phyloP scores from a whole-genome alignment of 148 eudicot genomes.

The Vaccinium vitisidaea region DNA sequence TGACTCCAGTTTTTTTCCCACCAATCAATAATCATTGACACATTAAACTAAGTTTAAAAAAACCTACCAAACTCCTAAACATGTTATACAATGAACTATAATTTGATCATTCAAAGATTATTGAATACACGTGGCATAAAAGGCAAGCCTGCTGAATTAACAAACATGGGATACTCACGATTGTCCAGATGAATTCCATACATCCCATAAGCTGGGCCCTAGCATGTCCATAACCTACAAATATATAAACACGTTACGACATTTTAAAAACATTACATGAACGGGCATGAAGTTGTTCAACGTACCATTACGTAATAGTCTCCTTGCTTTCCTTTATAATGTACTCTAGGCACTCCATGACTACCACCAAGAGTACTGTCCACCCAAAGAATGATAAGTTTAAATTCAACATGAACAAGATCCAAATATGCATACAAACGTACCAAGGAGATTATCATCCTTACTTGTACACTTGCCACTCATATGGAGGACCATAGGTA shows the following conservation, averaged over 20 bases:
- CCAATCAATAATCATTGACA: too few relatives aligned
- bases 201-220: conserved; percentile 97
- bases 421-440: not conserved
- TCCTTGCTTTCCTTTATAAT: conserved; percentile 88
- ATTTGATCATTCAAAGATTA: not conserved
- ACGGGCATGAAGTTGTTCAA: not conserved
- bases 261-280: not conserved
- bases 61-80: not conserved
- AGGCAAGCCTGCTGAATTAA: not conserved
- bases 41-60: not conserved
- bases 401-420: not conserved
- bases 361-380: conserved; percentile 84
- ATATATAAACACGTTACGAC: conserved; percentile 8
- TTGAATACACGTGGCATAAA: not conserved
- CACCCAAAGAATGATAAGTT: conserved; percentile 18
- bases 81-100: not conserved
- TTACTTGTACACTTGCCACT: conserved; percentile 97
- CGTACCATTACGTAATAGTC: conserved; percentile 88
- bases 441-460: conserved; percentile 13
- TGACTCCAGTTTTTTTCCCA: too few relatives aligned
- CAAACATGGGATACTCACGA: conserved; percentile 55
- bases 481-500: conserved; percentile 85
- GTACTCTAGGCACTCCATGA: conserved; percentile 87
- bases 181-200: conserved; percentile 89
- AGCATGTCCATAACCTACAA: conserved; percentile 94